These are phyloP conservation scores for Jatropha multifida DNA, from an alignment of 441 rosid genomes.

Conservation along the genomic window DNA sequence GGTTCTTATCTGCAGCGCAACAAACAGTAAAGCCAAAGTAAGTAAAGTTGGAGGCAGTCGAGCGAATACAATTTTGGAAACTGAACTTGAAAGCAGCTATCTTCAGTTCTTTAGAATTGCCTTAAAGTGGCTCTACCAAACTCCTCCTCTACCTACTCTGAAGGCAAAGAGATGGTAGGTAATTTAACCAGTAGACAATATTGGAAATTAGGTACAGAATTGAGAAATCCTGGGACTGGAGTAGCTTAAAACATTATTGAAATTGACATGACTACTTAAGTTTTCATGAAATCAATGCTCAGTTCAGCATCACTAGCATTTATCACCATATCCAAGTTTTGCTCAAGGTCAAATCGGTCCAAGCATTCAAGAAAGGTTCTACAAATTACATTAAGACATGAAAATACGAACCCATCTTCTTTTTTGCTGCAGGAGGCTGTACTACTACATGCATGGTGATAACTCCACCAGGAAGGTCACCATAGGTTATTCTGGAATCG, in stretches of 20 bases:
- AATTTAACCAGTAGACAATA: not conserved
- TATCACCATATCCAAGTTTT: not conserved
- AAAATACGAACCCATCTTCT: conserved; percentile 34
- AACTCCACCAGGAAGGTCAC: conserved; percentile 36
- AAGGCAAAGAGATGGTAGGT: not conserved
- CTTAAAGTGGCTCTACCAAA: not conserved
- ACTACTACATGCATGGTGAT: conserved; percentile 47
- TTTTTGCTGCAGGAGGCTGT: conserved; percentile 39
- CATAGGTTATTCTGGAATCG: conserved; percentile 36
- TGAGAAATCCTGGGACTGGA: not conserved
- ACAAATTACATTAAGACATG: not conserved
- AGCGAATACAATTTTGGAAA: not conserved
- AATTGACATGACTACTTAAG: not conserved
- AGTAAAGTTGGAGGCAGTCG: not conserved
- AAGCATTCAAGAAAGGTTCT: not conserved
- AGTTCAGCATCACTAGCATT: not conserved
- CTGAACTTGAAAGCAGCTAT: not conserved
- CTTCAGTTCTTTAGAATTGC: not conserved
- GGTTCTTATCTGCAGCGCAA: conserved; percentile 31
- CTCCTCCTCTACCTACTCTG: not conserved
- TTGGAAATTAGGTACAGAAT: not conserved
- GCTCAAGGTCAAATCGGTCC: not conserved
- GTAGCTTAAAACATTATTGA: not conserved
- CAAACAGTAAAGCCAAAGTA: not conserved
- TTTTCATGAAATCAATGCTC: not conserved